A percentile compares a stretch with the other conserved stretches of the same genome.
phyloP scores from a whole-genome alignment of 495 filamentous ascomycete species.

The Penicillium maclennaniae region DNA sequence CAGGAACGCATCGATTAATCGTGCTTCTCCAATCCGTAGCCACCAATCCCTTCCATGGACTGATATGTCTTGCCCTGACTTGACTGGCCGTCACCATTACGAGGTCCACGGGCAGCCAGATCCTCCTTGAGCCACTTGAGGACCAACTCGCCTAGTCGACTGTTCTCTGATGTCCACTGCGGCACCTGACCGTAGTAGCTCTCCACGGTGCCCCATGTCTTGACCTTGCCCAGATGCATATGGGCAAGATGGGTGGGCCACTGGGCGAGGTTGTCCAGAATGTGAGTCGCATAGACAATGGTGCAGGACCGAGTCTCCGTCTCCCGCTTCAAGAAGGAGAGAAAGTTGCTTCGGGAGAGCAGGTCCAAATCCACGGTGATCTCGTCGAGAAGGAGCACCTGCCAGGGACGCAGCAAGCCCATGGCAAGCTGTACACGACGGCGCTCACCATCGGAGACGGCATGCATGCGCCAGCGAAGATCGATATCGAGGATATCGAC shows the following conservation, averaged over 20 bases:
- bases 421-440: slow-evolving; percentile 92
- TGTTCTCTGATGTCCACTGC: slow-evolving; percentile 55
- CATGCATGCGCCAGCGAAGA: slow-evolving; percentile 87
- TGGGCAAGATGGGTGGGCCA: slow-evolving; percentile 97
- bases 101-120: slow-evolving; percentile 72
- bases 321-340: slow-evolving; percentile 82
- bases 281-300: slow-evolving; percentile 96
- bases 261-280: slow-evolving; percentile 83
- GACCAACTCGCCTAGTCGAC: slow-evolving; percentile 76
- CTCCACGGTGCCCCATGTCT: slow-evolving; percentile 73
- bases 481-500: slow-evolving; percentile 90
- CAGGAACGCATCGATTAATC: slow-evolving; percentile 13
- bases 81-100: slow-evolving; percentile 57
- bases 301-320: slow-evolving; percentile 79
- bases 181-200: slow-evolving; percentile 44
- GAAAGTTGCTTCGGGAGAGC: slow-evolving; percentile 74
- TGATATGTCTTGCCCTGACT: slow-evolving; percentile 70
- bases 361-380: slow-evolving; percentile 97
- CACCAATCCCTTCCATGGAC: slow-evolving; percentile 63
- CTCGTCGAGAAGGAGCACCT: slow-evolving; percentile 86
- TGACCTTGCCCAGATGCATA: slow-evolving; percentile 83
- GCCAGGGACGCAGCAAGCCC: slow-evolving; percentile 93
- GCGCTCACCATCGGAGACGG: slow-evolving; percentile 87
- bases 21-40: slow-evolving; percentile 74
- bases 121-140: slow-evolving; percentile 84